Conservation (phyloP, 2,329 filamentous ascomycete genomes). For the Colletotrichum agaves region DNA sequence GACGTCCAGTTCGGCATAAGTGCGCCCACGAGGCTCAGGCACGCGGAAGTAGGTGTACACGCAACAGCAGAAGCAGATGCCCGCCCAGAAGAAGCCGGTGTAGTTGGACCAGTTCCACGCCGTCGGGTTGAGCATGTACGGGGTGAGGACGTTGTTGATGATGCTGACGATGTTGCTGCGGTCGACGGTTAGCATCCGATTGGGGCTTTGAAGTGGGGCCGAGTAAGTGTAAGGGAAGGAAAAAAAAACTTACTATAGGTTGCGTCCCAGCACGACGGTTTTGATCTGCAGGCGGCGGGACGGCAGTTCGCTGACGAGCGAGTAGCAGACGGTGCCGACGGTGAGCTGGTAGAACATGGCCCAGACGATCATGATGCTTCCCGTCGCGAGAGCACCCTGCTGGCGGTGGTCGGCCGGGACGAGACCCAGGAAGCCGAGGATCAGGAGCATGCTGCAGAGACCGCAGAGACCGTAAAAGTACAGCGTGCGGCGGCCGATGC, state of each 20-base stretch:
- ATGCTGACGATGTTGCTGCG: conserved; percentile 82
- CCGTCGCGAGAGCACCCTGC: conserved; percentile 78
- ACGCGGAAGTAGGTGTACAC: conserved; percentile 85
- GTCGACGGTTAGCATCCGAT: conserved; percentile 15
- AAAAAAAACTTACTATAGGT: conserved; percentile 67
- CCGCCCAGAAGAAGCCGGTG: conserved; percentile 89
- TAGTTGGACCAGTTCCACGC: conserved; percentile 92
- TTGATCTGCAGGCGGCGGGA: conserved; percentile 89
- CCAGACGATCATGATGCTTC: conserved; percentile 87
- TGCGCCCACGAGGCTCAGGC: conserved; percentile 82
- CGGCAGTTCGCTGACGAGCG: conserved; percentile 85
- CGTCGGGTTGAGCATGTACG: conserved; percentile 91
- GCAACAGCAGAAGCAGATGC: conserved; percentile 82
- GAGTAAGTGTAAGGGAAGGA: no score
- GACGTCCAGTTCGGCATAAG: conserved; percentile 87
- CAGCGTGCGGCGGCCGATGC: conserved; percentile 78
- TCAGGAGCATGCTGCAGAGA: conserved; percentile 79
- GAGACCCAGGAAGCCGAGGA: conserved; percentile 86
- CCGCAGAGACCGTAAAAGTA: conserved; percentile 81
- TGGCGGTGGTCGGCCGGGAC: conserved; percentile 69
- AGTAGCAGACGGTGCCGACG: conserved; percentile 91
- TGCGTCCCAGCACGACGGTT: conserved; percentile 87
- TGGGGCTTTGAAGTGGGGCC: background rate
- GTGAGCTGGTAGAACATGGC: conserved; percentile 86
- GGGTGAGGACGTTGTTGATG: conserved; percentile 82